Base-by-base conservation (phyloP, 1,284 basidiomycete species). In the Ustilago xerochloae region DNA sequence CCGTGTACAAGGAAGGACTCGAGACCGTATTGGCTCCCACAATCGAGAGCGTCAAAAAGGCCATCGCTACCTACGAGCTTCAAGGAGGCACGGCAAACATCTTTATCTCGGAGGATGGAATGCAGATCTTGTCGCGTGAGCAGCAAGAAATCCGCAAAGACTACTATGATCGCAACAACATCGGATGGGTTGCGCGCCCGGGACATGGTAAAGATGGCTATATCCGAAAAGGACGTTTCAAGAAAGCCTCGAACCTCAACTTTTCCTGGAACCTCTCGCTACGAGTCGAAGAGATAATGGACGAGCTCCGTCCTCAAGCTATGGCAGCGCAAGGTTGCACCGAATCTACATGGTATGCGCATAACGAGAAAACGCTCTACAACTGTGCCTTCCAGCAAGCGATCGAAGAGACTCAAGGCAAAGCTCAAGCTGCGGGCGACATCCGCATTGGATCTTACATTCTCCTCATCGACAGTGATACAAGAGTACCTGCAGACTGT, bases 211-310 rank as follows among this genome's bases (percentile, higher is more conserved):
- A 84, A 32, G 89, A 89, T 78, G 92, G 91, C 0, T 93, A 89
- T 86, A 87, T 89, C 59, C 91, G 93, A 56, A 90, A 91, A n/a
- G 93, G 93, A 64, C 89, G 92, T 28, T 94, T 93, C 87, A 93
- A 94, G 87, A 94, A 94, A 85, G 92, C 91, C 0, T 90, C 90
- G 0, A 94, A 94, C 85, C 92, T 94, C 91, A 94, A 94, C 85
- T 93, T 92, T 82, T 92, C 88, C 3, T 88, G 92, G 30, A 86
- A 87, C 50, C 87, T 93, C 8, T 91, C 91, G 16, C 85, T 93
- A 41, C 88, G 89, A 69, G 87, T 91, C 79, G 93, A 94, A 85
- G 89, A 89, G 81, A 89, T 92, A 76, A 88, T 93, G 84, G 32
- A n/a, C 57, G 13, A 38, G 18, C 29, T 4, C 15, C 35, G 35